A percentile compares a stretch with the other conserved stretches of the same genome.
These are phyloP conservation scores for Penicillium sp. DNA, from an alignment of 2,329 filamentous ascomycete genomes.

Conservation along the genomic window DNA sequence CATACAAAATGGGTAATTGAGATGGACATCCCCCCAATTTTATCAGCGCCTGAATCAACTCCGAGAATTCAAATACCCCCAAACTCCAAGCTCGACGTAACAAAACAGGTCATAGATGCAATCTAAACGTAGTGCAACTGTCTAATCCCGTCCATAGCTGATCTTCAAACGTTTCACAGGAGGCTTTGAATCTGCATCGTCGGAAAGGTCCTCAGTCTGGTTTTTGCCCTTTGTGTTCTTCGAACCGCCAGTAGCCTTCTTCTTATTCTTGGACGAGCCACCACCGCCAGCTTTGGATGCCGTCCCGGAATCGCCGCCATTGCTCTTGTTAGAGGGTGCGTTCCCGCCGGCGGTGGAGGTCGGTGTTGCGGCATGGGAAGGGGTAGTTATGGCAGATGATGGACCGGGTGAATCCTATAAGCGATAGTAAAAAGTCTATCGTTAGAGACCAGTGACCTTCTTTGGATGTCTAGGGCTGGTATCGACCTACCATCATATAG, in stretches of 20 bases:
- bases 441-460: neutral
- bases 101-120: slow-evolving; percentile 3
- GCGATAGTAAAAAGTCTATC: neutral
- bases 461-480: neutral
- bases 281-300: slow-evolving; percentile 21
- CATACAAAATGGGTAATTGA: slow-evolving; percentile 4
- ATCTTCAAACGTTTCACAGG: slow-evolving; percentile 49
- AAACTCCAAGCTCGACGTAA: slow-evolving; percentile 14
- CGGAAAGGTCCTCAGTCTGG: slow-evolving; percentile 34
- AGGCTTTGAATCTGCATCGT: slow-evolving; percentile 41
- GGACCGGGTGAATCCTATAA: slow-evolving; percentile 45
- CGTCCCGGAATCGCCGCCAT: slow-evolving; percentile 17
- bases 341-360: slow-evolving; percentile 40
- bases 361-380: slow-evolving; percentile 49
- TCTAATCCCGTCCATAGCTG: slow-evolving; percentile 46
- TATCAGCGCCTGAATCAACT: slow-evolving; percentile 4
- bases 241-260: slow-evolving; percentile 38
- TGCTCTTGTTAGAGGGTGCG: slow-evolving; percentile 28
- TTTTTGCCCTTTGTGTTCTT: slow-evolving; percentile 32
- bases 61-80: neutral
- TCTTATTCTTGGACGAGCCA: slow-evolving; percentile 44
- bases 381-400: slow-evolving; percentile 49
- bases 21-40: neutral
- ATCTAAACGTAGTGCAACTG: neutral
- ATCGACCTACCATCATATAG: slow-evolving; percentile 44